A percentile compares a stretch with the other conserved stretches of the same genome.
Evolutionary conservation across 1,284 basidiomycete genomes (phyloP).

Genomic region (Inonotus obliquus): DNA sequence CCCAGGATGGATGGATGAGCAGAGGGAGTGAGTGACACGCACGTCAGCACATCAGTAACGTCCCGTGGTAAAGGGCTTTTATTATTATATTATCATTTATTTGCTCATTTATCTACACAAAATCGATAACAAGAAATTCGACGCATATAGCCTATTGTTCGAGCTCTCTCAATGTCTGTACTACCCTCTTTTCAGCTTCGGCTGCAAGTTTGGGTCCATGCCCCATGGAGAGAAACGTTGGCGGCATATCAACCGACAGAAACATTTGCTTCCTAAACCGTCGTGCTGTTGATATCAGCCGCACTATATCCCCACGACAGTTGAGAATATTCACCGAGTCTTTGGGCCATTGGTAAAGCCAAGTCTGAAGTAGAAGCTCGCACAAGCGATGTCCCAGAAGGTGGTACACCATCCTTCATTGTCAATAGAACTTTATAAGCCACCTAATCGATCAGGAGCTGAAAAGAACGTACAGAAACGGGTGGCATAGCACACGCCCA

Average conservation of each 20-base stretch:
- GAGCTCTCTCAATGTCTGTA: conserved; percentile 42
- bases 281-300: no score
- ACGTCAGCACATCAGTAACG: neutral
- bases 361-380: conserved; percentile 60
- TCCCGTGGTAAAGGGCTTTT: neutral
- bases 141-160: conserved; percentile 26
- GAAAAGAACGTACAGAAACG: conserved; percentile 32
- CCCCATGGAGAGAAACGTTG: conserved; percentile 38
- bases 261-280: conserved; percentile 65
- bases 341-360: conserved; percentile 69
- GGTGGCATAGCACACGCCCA: conserved; percentile 85
- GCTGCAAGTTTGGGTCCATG: conserved; percentile 43
- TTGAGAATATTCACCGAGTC: conserved; percentile 56
- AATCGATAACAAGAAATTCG: neutral
- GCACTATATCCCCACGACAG: conserved; percentile 28
- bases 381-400: conserved; percentile 62
- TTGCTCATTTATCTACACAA: neutral
- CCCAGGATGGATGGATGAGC: neutral
- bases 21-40: neutral
- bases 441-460: conserved; percentile 14
- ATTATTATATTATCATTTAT: neutral
- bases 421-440: conserved; percentile 15
- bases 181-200: conserved; percentile 53
- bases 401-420: conserved; percentile 35
- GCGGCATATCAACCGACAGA: conserved; percentile 61